Conservation (phyloP, 2,329 filamentous ascomycete genomes). For the Dactylellina parvicollis region DNA sequence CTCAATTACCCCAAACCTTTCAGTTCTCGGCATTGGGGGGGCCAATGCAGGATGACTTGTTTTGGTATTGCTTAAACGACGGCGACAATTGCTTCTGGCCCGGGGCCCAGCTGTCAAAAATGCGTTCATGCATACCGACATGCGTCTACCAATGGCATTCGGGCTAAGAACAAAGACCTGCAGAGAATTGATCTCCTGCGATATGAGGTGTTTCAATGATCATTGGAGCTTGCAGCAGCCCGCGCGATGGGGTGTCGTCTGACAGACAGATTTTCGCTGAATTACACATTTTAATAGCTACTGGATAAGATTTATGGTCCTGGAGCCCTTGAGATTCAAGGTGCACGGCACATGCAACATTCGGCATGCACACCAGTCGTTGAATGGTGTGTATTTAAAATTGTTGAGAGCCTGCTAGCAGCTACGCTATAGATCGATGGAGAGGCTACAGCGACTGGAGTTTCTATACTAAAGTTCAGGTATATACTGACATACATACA, state of each 20-base stretch:
- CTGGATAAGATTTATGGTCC: no score
- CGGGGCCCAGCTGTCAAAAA: slow-evolving; percentile 24
- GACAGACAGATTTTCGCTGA: background rate
- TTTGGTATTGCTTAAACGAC: slow-evolving; percentile 13
- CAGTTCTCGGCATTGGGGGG: slow-evolving; percentile 6
- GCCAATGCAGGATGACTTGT: slow-evolving; percentile 52
- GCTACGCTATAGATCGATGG: no score
- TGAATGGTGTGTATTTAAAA: no score
- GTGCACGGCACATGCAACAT: no score
- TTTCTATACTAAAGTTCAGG: no score
- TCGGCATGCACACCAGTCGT: no score
- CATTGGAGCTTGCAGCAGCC: slow-evolving; percentile 46
- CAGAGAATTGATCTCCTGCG: slow-evolving; percentile 46
- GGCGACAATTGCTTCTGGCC: slow-evolving; percentile 9
- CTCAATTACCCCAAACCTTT: slow-evolving; percentile 6
- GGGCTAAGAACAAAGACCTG: background rate
- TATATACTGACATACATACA: background rate
- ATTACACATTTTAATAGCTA: no score
- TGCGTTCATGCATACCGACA: slow-evolving; percentile 3
- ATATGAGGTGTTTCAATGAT: slow-evolving; percentile 53
- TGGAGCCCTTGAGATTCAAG: slow-evolving; percentile 7
- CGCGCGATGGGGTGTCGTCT: slow-evolving; percentile 22
- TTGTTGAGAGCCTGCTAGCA: no score
- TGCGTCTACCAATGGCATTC: slow-evolving; percentile 18
- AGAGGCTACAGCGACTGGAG: no score